Percentiles rank a stretch among this genome's conserved stretches.
phyloP scores from a whole-genome alignment of 1,284 basidiomycete species.

The Leccinum pachyderme region DNA sequence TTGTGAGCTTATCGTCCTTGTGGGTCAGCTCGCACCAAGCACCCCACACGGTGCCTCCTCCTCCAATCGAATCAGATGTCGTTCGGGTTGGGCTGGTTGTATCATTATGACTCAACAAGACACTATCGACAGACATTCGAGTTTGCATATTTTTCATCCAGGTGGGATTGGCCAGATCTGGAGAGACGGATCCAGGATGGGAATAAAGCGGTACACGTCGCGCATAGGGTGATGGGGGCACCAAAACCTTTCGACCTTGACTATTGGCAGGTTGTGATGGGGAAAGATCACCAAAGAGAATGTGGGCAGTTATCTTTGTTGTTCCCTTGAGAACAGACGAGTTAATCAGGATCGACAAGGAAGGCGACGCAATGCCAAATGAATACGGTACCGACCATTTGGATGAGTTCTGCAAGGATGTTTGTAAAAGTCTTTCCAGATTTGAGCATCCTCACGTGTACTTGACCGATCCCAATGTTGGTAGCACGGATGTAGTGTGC shows the following conservation, averaged over 20 bases:
- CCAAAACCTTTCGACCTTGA: slow-evolving; percentile 33
- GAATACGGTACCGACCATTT: slow-evolving; percentile 41
- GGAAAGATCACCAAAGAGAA: slow-evolving; percentile 53
- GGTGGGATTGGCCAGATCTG: slow-evolving; percentile 17
- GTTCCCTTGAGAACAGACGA: slow-evolving; percentile 36
- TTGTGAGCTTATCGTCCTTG: slow-evolving; percentile 43
- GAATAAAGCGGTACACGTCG: slow-evolving; percentile 49
- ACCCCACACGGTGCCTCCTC: slow-evolving; percentile 46
- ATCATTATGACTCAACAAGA: slow-evolving; percentile 39
- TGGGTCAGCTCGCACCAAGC: slow-evolving; percentile 52
- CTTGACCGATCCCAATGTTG: slow-evolving; percentile 39
- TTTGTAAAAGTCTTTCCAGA: slow-evolving; percentile 53
- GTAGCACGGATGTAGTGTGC: slow-evolving; percentile 55
- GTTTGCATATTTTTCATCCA: slow-evolving; percentile 41
- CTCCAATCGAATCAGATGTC: slow-evolving; percentile 38
- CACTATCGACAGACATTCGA: slow-evolving; percentile 40
- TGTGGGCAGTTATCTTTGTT: slow-evolving; percentile 49
- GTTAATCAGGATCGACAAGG: slow-evolving; percentile 4
- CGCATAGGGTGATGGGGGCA: slow-evolving; percentile 52
- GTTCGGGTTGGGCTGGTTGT: slow-evolving; percentile 37
- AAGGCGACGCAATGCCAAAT: not conserved
- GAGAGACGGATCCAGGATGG: slow-evolving; percentile 44
- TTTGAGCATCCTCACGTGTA: slow-evolving; percentile 47
- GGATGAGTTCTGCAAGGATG: slow-evolving; percentile 52
- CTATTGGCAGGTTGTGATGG: slow-evolving; percentile 23